A percentile compares a stretch with the other conserved stretches of the same genome.
Evolutionary conservation across 108 stramenopile species (phyloP).

Genomic region (Skeletonema menzelii): DNA sequence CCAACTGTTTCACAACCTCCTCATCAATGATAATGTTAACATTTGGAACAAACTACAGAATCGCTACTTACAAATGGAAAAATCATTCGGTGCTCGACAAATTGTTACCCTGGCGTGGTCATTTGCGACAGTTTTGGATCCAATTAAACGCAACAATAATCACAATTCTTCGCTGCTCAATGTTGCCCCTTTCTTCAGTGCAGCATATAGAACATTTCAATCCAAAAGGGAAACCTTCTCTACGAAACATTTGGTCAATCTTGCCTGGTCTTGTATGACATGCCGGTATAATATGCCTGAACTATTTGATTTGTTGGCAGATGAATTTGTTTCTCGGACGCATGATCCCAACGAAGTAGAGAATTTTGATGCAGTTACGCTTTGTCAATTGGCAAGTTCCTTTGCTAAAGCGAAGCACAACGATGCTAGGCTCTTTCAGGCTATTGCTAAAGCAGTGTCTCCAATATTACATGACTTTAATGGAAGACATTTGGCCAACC

Average conservation of each 20-base stretch:
- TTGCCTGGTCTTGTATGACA: conserved; percentile 41
- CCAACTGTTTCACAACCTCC: background rate
- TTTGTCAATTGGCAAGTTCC: conserved; percentile 32
- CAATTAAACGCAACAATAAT: background rate
- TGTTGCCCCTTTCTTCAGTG: conserved; percentile 22
- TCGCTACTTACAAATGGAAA: background rate
- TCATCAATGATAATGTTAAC: background rate
- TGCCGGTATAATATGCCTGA: conserved; percentile 11
- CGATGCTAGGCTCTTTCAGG: conserved; percentile 12
- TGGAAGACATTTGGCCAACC: conserved; percentile 21
- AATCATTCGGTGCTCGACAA: conserved; percentile 10
- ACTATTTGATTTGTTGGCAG: conserved; percentile 16
- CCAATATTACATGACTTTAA: conserved; percentile 26
- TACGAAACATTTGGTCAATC: conserved; percentile 23
- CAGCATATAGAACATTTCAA: conserved; percentile 1
- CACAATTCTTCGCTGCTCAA: background rate
- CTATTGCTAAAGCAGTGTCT: conserved; percentile 16
- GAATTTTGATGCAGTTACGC: conserved; percentile 13
- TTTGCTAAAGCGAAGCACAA: conserved; percentile 37
- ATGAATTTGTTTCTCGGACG: conserved; percentile 21
- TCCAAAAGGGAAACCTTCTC: conserved; percentile 3
- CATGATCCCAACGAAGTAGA: background rate
- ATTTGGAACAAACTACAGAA: background rate
- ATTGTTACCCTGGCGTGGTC: conserved; percentile 31
- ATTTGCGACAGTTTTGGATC: conserved; percentile 14